Evolutionary conservation across 306 rosid genomes (phyloP), one percentile per base, ranked within the genome.

Genomic region (Senna tora): DNA sequence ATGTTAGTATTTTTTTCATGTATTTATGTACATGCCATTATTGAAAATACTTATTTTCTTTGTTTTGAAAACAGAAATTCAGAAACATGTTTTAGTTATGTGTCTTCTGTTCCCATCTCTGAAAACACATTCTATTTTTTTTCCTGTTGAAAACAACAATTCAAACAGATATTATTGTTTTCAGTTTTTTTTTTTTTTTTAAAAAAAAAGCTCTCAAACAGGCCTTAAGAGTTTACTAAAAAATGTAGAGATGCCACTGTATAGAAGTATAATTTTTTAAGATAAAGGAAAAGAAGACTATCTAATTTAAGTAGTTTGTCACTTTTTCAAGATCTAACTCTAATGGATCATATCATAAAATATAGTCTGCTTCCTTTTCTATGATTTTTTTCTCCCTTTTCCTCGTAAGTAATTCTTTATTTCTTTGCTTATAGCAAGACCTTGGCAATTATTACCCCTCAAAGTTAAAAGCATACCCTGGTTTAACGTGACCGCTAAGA

Each of bases 401-500:
- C 32, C 60, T 21, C 15, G 9, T 4, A 36, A 19, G 2, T 34
- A 47, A 19, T 28, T 20, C 16, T 65, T 58, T 9, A 25, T 17
- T 55, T 25, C n/a, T 52, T 52, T 36, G 36, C 61, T 30, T 60
- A 25, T 25, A 65, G 30, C 20, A 65, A 62, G 60, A 47, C 10
- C 49, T 68, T 16, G 13, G 45, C 54, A 84, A 54, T 25, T 28
- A 38, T 34, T 65, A n/a, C 57, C 39, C 9, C 52, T 59, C 42
- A 16, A 63, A 72, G 55, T 51, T 56, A 13, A 59, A 71, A 46
- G 36, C 86, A 79, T 91, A 91, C 97, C 97, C 96, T 45, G 95
- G 95, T 81, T 89, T 91, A 39, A 91, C 96, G 77, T 94, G 92
- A 42, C 99, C 95, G 22, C 96, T 94, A 74, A 94, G 97, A 66